Percentiles rank a stretch among this genome's conserved stretches.
These are phyloP conservation scores for Jacaranda mimosifolia DNA, from an alignment of 257 asterid species.

Conservation along the genomic window DNA sequence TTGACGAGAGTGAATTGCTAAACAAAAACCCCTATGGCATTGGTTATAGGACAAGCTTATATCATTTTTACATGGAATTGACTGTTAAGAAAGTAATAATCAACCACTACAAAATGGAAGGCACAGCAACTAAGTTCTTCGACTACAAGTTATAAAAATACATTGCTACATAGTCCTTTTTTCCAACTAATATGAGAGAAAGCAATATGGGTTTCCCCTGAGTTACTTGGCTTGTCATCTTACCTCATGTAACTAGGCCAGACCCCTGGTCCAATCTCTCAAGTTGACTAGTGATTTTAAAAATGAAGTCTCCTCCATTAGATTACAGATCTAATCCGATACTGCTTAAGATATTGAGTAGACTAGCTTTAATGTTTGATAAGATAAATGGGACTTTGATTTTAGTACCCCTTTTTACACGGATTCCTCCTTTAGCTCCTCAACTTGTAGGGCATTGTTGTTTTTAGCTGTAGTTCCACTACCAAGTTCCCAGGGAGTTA, in stretches of 20 bases:
- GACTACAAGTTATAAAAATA: slow-evolving; percentile 28
- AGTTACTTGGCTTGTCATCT: slow-evolving; percentile 9
- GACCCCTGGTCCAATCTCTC: not conserved
- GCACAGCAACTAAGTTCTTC: slow-evolving; percentile 3
- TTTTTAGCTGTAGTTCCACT: too few species aligned
- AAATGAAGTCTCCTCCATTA: not conserved
- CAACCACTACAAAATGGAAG: slow-evolving; percentile 23
- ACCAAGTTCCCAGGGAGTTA: too few species aligned
- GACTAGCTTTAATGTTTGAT: slow-evolving; percentile 2
- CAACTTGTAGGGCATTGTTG: too few species aligned
- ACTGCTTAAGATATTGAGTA: slow-evolving; percentile 2
- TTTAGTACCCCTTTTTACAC: not conserved
- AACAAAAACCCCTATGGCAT: not conserved
- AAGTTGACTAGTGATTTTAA: slow-evolving; percentile 19
- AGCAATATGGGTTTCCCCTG: not conserved
- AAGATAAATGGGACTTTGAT: slow-evolving; percentile 10
- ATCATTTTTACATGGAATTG: slow-evolving; percentile 10
- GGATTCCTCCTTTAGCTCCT: too few species aligned
- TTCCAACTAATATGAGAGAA: slow-evolving; percentile 15
- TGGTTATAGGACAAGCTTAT: slow-evolving; percentile 6
- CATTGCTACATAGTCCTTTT: not conserved
- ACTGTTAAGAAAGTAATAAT: slow-evolving; percentile 23
- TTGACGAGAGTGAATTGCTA: not conserved
- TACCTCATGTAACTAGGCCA: slow-evolving; percentile 23
- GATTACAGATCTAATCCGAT: not conserved